Evolutionary conservation across 2,329 filamentous ascomycete species (phyloP).

Genomic region (Cladosporium sp.): DNA sequence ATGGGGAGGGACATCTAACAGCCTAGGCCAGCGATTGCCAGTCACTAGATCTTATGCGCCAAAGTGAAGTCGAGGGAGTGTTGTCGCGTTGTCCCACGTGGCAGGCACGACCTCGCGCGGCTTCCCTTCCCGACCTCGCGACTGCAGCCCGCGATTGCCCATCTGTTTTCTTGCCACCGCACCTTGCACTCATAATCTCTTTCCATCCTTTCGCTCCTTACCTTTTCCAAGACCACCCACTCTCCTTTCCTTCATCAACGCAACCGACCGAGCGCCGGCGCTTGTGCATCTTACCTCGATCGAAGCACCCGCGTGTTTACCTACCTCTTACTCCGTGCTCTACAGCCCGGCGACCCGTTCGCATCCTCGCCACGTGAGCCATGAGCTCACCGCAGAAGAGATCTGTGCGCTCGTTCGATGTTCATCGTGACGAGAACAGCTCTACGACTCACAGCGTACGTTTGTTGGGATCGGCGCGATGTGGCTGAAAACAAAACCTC

Average conservation of each 20-base stretch:
- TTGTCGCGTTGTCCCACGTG: background rate
- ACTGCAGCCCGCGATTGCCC: background rate
- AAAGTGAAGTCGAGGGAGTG: background rate
- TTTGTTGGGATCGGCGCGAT: background rate
- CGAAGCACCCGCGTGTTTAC: background rate
- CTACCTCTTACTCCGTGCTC: background rate
- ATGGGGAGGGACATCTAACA: too few relatives aligned
- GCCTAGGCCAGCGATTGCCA: background rate
- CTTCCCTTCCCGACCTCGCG: background rate
- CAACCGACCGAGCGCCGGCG: background rate
- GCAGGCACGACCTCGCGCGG: background rate
- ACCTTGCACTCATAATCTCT: background rate
- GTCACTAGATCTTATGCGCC: background rate
- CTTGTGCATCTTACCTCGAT: background rate
- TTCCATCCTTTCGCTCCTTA: conserved; percentile 3
- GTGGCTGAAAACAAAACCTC: background rate
- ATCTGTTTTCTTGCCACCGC: background rate
- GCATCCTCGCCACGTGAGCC: background rate
- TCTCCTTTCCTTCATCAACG: background rate
- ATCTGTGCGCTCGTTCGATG: conserved; percentile 4
- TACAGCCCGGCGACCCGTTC: background rate
- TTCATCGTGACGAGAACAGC: conserved; percentile 3
- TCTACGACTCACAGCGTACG: background rate
- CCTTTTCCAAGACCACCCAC: background rate
- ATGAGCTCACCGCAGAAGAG: conserved; percentile 9